Conservation (phyloP, 192 early-diverging fungal species). For the Allomyces macrogynus region DNA sequence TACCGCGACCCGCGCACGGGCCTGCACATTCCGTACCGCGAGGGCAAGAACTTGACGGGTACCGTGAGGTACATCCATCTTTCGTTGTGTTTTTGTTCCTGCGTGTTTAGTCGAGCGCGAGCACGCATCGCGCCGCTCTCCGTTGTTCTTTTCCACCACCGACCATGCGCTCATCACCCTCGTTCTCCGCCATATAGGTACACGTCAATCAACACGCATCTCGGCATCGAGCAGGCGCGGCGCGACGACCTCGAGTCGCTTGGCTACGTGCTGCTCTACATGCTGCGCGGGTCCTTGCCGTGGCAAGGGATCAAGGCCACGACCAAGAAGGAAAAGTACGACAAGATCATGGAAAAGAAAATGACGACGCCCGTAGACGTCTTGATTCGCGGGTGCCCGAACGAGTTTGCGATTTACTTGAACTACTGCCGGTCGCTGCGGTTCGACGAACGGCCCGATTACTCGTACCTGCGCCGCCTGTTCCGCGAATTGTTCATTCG, state of each 20-base stretch:
- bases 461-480: conserved; percentile 40
- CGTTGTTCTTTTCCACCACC: too few species aligned
- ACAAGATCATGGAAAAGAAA: conserved; percentile 49
- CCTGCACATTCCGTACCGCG: conserved; percentile 42
- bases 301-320: conserved; percentile 45
- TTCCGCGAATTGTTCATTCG: conserved; percentile 39
- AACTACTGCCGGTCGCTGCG: conserved; percentile 40
- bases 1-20: conserved; percentile 41
- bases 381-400: conserved; percentile 32
- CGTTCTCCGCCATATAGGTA: conserved; percentile 38
- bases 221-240: conserved; percentile 43
- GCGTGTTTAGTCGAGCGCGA: too few species aligned
- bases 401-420: conserved; percentile 39
- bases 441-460: conserved; percentile 47
- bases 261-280: conserved; percentile 46
- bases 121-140: too few species aligned
- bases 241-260: conserved; percentile 42
- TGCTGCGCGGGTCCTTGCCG: conserved; percentile 34
- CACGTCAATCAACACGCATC: conserved; percentile 36
- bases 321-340: conserved; percentile 48
- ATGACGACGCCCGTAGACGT: conserved; percentile 43
- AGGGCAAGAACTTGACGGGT: conserved; percentile 43
- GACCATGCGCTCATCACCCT: conserved; percentile 15
- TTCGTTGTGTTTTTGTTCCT: not conserved
- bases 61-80: conserved; percentile 24